These are phyloP conservation scores for Tephrocybe sp. DNA, from an alignment of 768 basidiomycete species.

Conservation along the genomic window DNA sequence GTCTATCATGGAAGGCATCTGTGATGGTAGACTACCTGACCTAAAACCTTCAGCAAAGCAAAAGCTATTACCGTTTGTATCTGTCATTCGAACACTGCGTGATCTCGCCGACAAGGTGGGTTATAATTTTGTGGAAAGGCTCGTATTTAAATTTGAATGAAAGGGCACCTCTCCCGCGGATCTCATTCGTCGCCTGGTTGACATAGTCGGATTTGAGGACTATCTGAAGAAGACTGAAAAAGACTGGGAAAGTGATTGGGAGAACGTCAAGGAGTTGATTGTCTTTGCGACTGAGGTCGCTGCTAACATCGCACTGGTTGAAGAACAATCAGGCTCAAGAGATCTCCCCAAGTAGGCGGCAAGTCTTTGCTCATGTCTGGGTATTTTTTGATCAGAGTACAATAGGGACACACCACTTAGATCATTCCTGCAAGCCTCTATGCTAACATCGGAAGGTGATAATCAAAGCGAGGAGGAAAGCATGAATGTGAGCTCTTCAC, in stretches of 20 bases:
- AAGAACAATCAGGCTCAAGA: conserved; percentile 5
- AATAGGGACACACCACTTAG: conserved; percentile 59
- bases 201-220: conserved; percentile 60
- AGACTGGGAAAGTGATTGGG: conserved; percentile 78
- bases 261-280: conserved; percentile 84
- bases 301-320: conserved; percentile 18
- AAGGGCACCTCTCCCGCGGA: conserved; percentile 62
- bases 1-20: conserved; percentile 60
- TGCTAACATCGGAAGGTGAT: conserved; percentile 79
- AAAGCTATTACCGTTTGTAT: conserved; percentile 61
- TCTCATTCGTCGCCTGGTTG: conserved; percentile 57
- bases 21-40: conserved; percentile 57
- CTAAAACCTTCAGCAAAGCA: conserved; percentile 64
- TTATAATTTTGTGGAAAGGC: not conserved
- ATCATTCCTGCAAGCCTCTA: conserved; percentile 75
- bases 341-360: not conserved
- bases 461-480: conserved; percentile 49
- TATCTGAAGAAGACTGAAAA: conserved; percentile 67
- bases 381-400: not conserved
- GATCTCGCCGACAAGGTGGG: conserved; percentile 53
- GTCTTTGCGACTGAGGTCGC: conserved; percentile 68
- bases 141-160: not conserved
- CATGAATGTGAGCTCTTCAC: conserved; percentile 14
- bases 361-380: not conserved
- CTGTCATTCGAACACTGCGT: conserved; percentile 49